Percentiles rank a stretch among this genome's conserved stretches.
phyloP scores from a whole-genome alignment of 2,329 filamentous ascomycete genomes.

The Thelonectria discophora region DNA sequence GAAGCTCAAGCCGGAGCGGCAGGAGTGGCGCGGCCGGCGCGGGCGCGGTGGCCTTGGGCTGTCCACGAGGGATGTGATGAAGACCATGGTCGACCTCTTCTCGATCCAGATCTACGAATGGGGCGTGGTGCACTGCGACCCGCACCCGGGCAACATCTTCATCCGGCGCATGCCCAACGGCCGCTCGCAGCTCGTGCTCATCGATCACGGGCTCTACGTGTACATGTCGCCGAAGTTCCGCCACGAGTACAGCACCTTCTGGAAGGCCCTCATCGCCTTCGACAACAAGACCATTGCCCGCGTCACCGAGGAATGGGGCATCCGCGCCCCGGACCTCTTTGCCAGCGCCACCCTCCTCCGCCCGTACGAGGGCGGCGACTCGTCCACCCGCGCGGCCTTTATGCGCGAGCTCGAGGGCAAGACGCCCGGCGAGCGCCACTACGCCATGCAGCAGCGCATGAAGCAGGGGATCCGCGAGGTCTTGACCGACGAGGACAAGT shows the following conservation, averaged over 20 bases:
- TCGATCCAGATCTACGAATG: constrained; percentile 98
- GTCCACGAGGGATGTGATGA: constrained; percentile 87
- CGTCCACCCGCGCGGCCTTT: constrained; percentile 70
- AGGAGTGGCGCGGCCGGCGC: constrained; percentile 77
- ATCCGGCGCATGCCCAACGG: constrained; percentile 85
- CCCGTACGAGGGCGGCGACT: constrained; percentile 88
- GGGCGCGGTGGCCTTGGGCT: constrained; percentile 85
- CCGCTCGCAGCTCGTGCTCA: constrained; percentile 89
- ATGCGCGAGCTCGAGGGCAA: constrained; percentile 68
- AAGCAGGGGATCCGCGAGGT: constrained; percentile 74
- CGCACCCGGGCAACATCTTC: constrained; percentile 97
- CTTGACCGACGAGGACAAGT: constrained; percentile 84
- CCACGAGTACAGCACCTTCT: constrained; percentile 87
- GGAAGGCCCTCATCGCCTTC: constrained; percentile 93
- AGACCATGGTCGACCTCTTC: constrained; percentile 95
- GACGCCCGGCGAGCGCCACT: constrained; percentile 77
- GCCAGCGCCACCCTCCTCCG: constrained; percentile 89
- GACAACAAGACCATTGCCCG: constrained; percentile 82
- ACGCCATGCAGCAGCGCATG: constrained; percentile 88
- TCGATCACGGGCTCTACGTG: constrained; percentile 97
- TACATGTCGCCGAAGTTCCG: constrained; percentile 86
- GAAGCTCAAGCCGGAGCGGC: constrained; percentile 80
- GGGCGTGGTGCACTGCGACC: constrained; percentile 95
- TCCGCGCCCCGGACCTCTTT: constrained; percentile 89
- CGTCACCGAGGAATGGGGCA: constrained; percentile 84